A percentile compares a stretch with the other conserved stretches of the same genome.
Evolutionary conservation across 495 filamentous ascomycete genomes (phyloP).

Genomic region (Trichoderma parareesei): DNA sequence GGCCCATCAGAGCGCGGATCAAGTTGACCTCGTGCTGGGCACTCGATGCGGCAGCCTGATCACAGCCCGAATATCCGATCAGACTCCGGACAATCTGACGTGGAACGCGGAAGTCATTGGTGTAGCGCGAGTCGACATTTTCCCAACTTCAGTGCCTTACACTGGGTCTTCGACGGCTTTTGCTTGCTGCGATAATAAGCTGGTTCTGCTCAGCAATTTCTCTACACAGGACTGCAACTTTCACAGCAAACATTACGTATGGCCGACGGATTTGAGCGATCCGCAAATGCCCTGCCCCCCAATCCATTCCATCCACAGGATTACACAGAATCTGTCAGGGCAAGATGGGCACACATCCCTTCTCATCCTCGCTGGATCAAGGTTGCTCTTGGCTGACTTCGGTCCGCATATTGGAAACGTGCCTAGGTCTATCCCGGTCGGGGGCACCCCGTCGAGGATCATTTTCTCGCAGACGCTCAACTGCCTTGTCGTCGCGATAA

Average conservation of each 20-base stretch:
- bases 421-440: slow-evolving; percentile 40
- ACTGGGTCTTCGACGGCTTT: slow-evolving; percentile 16
- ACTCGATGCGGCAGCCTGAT: slow-evolving; percentile 40
- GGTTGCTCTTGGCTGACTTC: slow-evolving; percentile 43
- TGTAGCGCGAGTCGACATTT: slow-evolving; percentile 18
- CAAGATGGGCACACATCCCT: slow-evolving; percentile 21
- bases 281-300: slow-evolving; percentile 20
- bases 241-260: slow-evolving; percentile 24
- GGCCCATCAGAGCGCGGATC: slow-evolving; percentile 12
- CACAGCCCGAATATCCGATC: slow-evolving; percentile 16
- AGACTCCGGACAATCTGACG: slow-evolving; percentile 2
- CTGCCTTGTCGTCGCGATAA: slow-evolving; percentile 45
- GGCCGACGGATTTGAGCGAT: slow-evolving; percentile 31
- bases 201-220: slow-evolving; percentile 16
- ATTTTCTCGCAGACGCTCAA: slow-evolving; percentile 44
- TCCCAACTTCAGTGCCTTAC: slow-evolving; percentile 6
- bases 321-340: slow-evolving; percentile 19
- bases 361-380: slow-evolving; percentile 35
- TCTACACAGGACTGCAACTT: not conserved
- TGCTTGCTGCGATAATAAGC: slow-evolving; percentile 23
- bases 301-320: slow-evolving; percentile 25
- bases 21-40: slow-evolving; percentile 25
- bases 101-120: slow-evolving; percentile 23
- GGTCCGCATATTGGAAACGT: slow-evolving; percentile 38
- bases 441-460: slow-evolving; percentile 43